Percentiles rank a stretch among this genome's conserved stretches.
These are phyloP conservation scores for Ceratobasidium sp. DNA, from an alignment of 1,284 basidiomycete genomes.

Conservation along the genomic window DNA sequence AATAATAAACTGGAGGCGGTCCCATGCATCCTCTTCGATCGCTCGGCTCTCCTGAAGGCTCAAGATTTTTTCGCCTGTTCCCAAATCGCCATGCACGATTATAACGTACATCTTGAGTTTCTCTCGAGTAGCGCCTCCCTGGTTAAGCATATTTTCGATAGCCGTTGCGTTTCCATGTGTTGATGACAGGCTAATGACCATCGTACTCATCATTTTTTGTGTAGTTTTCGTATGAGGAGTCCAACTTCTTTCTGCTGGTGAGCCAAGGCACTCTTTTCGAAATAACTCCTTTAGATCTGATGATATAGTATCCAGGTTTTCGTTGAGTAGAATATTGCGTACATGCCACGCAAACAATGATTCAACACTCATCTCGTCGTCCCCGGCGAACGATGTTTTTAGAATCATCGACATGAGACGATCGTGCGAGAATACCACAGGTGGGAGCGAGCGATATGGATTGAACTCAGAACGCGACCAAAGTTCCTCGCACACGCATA, in stretches of 20 bases:
- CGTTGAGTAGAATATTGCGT: background rate
- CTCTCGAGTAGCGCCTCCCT: slow-evolving; percentile 42
- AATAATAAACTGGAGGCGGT: slow-evolving; percentile 47
- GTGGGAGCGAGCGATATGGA: background rate
- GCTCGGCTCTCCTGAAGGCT: too few relatives aligned
- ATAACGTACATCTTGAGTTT: background rate
- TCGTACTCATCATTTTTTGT: slow-evolving; percentile 47
- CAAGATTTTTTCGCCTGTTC: slow-evolving; percentile 45
- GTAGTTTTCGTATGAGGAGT: slow-evolving; percentile 48
- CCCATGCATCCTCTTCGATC: too few relatives aligned
- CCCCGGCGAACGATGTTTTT: background rate
- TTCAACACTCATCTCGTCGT: background rate
- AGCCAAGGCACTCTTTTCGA: slow-evolving; percentile 48
- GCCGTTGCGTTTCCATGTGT: slow-evolving; percentile 47
- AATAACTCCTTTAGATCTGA: slow-evolving; percentile 47
- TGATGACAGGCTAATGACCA: too few relatives aligned
- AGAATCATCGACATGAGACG: slow-evolving; percentile 9
- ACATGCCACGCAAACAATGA: background rate
- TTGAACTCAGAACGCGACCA: slow-evolving; percentile 11
- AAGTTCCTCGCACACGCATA: background rate
- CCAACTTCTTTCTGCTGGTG: slow-evolving; percentile 26
- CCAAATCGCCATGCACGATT: slow-evolving; percentile 48
- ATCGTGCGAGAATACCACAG: background rate
- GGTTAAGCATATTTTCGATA: slow-evolving; percentile 46
- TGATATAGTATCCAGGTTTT: slow-evolving; percentile 44